A percentile compares a stretch with the other conserved stretches of the same genome.
phyloP scores from a whole-genome alignment of 2,329 filamentous ascomycete species.

The Xylaria sp. region DNA sequence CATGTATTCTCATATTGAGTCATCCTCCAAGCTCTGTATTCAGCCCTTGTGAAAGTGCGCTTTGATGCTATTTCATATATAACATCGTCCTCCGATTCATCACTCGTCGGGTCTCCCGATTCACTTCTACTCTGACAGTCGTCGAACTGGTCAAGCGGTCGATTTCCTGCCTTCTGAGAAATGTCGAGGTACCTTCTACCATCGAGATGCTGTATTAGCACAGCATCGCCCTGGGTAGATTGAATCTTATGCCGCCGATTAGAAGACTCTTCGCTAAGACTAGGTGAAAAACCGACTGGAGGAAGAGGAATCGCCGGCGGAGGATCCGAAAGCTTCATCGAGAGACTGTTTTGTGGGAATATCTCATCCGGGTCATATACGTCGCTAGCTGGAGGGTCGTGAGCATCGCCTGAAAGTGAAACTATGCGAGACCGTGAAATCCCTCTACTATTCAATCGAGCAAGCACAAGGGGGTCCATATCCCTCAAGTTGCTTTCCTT shows the following conservation, averaged over 20 bases:
- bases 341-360: slow-evolving; percentile 55
- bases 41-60: too few species aligned
- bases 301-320: slow-evolving; percentile 59
- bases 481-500: too few species aligned
- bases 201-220: slow-evolving; percentile 73
- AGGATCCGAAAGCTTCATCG: slow-evolving; percentile 60
- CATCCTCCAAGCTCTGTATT: too few species aligned
- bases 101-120: slow-evolving; percentile 42
- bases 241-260: slow-evolving; percentile 65
- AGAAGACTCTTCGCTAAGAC: slow-evolving; percentile 58
- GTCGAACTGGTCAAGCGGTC: slow-evolving; percentile 62
- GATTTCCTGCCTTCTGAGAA: slow-evolving; percentile 65
- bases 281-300: slow-evolving; percentile 57
- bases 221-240: slow-evolving; percentile 71
- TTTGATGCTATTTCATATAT: slow-evolving; percentile 31
- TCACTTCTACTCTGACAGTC: slow-evolving; percentile 50
- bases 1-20: too few species aligned
- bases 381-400: slow-evolving; percentile 51
- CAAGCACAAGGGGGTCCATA: too few species aligned
- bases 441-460: too few species aligned
- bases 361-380: slow-evolving; percentile 62
- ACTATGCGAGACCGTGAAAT: too few species aligned
- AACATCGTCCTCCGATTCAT: slow-evolving; percentile 46
- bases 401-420: slow-evolving; percentile 35
- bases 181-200: slow-evolving; percentile 74